Evolutionary conservation across 2,329 filamentous ascomycete genomes (phyloP).

Genomic region (Acephala macrosclerotiorum): DNA sequence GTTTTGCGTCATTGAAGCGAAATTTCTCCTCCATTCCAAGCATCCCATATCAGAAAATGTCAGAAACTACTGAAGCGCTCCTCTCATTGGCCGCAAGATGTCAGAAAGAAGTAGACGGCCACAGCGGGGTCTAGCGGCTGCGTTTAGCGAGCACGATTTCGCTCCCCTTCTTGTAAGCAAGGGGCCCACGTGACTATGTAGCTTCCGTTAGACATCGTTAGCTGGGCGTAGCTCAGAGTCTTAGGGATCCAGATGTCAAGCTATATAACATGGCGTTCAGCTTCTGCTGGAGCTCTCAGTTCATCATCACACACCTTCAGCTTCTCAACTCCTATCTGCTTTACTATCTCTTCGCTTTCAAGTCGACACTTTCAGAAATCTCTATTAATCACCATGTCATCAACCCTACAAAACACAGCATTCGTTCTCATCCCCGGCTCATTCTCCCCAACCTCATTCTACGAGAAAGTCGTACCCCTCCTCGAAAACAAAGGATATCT

Average conservation of each 20-base stretch:
- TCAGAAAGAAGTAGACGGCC: not conserved
- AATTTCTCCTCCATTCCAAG: not conserved
- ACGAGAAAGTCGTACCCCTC: constrained; percentile 19
- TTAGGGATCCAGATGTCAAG: not conserved
- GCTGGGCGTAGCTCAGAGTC: not conserved
- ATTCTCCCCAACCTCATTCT: constrained; percentile 23
- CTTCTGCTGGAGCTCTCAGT: not conserved
- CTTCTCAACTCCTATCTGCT: not conserved
- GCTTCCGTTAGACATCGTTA: not conserved
- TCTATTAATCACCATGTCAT: not conserved
- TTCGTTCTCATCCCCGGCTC: constrained; percentile 32
- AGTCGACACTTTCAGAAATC: not conserved
- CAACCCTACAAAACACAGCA: constrained; percentile 8
- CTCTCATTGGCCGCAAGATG: constrained; percentile 1
- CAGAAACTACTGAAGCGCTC: not conserved
- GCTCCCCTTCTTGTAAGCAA: not conserved
- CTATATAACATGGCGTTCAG: not conserved
- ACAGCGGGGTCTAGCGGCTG: not conserved
- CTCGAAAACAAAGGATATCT: constrained; percentile 17
- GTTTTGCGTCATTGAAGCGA: not conserved
- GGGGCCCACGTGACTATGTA: not conserved
- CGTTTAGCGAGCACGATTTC: not conserved
- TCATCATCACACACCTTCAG: not conserved
- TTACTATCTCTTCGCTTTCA: not conserved
- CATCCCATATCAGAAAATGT: not conserved